These are phyloP conservation scores for Ophiostoma ulmi DNA, from an alignment of 2,329 filamentous ascomycete species.

Conservation along the genomic window DNA sequence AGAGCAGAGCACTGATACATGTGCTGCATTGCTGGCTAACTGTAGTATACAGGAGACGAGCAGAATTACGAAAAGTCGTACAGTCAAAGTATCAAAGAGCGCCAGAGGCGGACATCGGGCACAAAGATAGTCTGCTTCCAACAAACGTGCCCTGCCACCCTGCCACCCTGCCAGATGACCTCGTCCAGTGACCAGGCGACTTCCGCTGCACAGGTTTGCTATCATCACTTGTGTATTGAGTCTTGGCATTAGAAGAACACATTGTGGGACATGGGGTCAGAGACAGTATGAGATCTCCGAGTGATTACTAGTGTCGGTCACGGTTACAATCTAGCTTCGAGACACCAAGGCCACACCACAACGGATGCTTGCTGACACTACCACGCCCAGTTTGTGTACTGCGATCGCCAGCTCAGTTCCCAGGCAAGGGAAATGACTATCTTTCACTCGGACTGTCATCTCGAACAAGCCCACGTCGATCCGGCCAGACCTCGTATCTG, in stretches of 20 bases:
- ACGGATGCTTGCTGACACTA: not conserved
- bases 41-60: not conserved
- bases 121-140: not conserved
- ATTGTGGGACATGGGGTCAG: not conserved
- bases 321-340: not conserved
- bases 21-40: not conserved
- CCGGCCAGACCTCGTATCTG: slow-evolving; percentile 7
- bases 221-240: not conserved
- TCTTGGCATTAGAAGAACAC: not conserved
- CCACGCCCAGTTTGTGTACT: too few relatives aligned
- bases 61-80: not conserved
- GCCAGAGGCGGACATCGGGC: not conserved
- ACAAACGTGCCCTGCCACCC: not conserved
- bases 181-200: not conserved
- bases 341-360: not conserved
- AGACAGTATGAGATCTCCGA: not conserved
- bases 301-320: not conserved
- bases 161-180: not conserved
- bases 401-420: too few relatives aligned
- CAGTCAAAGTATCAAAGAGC: not conserved
- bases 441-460: not conserved
- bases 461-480: not conserved
- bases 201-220: not conserved
- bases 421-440: too few relatives aligned
- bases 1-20: too few relatives aligned